phyloP scores from a whole-genome alignment of 148 eudicot species.

The Drosera capensis region DNA sequence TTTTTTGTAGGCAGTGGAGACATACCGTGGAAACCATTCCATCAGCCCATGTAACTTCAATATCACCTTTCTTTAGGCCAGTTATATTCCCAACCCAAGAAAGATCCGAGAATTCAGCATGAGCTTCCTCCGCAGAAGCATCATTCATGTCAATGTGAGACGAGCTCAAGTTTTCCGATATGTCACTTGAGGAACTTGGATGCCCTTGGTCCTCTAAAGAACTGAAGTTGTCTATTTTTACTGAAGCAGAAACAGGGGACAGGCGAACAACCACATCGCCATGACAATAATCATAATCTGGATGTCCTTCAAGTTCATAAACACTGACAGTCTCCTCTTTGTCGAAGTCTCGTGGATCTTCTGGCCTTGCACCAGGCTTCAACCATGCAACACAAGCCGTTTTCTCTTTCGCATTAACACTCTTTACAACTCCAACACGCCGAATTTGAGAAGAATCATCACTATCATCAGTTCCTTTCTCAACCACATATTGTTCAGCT shows the following conservation, averaged over 20 bases:
- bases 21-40: slow-evolving; percentile 83
- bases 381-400: slow-evolving; percentile 91
- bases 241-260: slow-evolving; percentile 36
- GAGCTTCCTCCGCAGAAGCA: slow-evolving; percentile 22
- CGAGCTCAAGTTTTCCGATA: slow-evolving; percentile 7
- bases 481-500: slow-evolving; percentile 91
- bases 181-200: slow-evolving; percentile 12
- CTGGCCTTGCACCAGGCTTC: slow-evolving; percentile 66
- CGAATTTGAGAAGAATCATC: slow-evolving; percentile 42
- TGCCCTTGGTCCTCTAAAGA: slow-evolving; percentile 19
- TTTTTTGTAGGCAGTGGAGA: too few species aligned
- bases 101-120: slow-evolving; percentile 41
- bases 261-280: slow-evolving; percentile 95
- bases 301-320: slow-evolving; percentile 94
- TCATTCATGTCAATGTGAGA: slow-evolving; percentile 9
- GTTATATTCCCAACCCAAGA: slow-evolving; percentile 99
- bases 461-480: slow-evolving; percentile 62
- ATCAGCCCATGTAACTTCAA: slow-evolving; percentile 98
- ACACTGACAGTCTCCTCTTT: slow-evolving; percentile 93
- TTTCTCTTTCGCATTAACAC: slow-evolving; percentile 88
- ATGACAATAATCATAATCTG: slow-evolving; percentile 91
- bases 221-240: slow-evolving; percentile 13
- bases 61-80: slow-evolving; percentile 86
- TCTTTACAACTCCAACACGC: slow-evolving; percentile 85
- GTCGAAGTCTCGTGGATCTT: slow-evolving; percentile 75